Evolutionary conservation across 495 filamentous ascomycete genomes (phyloP).

Genomic region (Trichoderma asperelloides): DNA sequence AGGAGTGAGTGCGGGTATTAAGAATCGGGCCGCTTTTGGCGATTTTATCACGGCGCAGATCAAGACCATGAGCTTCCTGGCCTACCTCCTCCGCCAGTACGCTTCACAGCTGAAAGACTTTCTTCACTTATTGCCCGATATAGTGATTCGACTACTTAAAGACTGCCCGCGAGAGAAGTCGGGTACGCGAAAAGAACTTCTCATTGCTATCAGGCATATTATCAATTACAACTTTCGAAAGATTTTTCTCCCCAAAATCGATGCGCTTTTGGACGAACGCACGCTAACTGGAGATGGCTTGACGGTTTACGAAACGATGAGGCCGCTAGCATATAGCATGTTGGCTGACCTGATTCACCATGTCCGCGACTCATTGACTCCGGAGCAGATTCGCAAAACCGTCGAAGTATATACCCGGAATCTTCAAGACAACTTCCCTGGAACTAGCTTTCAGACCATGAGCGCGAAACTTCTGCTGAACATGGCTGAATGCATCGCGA

Average conservation of each 20-base stretch:
- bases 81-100: conserved; percentile 85
- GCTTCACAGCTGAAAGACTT: conserved; percentile 84
- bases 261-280: conserved; percentile 86
- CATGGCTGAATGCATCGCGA: conserved; percentile 94
- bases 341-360: conserved; percentile 97
- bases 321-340: conserved; percentile 96
- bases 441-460: conserved; percentile 99
- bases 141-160: conserved; percentile 83
- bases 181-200: conserved; percentile 81
- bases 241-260: conserved; percentile 90
- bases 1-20: conserved; percentile 88
- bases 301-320: conserved; percentile 93
- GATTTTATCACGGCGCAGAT: conserved; percentile 97
- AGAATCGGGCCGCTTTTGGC: conserved; percentile 88
- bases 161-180: conserved; percentile 94
- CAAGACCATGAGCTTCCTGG: conserved; percentile 98
- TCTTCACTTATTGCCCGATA: conserved; percentile 74
- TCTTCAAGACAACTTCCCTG: conserved; percentile 89
- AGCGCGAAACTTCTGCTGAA: conserved; percentile 94
- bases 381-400: conserved; percentile 85
- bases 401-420: conserved; percentile 97
- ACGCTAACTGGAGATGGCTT: conserved; percentile 92
- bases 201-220: conserved; percentile 95
- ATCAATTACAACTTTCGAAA: conserved; percentile 98
- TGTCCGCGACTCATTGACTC: conserved; percentile 73